phyloP scores from a whole-genome alignment of 371 early-diverging fungal genomes.

The Saksenaea oblongispora region DNA sequence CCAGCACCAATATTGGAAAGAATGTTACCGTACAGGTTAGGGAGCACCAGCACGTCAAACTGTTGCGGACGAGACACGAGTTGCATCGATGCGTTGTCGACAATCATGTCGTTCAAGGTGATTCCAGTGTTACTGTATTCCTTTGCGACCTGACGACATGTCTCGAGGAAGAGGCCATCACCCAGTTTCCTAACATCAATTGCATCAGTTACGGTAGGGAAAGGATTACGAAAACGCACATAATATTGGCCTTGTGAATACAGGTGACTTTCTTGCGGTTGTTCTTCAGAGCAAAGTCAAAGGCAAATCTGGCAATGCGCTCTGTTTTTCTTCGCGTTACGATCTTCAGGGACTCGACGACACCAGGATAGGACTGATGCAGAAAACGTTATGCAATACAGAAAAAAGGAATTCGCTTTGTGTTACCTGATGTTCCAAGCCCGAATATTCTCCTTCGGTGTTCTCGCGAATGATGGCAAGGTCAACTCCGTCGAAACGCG shows the following conservation, averaged over 20 bases:
- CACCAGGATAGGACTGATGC: slow-evolving; percentile 86
- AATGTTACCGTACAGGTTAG: slow-evolving; percentile 98
- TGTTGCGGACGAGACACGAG: slow-evolving; percentile 94
- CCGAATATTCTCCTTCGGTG: slow-evolving; percentile 98
- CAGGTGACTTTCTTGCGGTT: slow-evolving; percentile 95
- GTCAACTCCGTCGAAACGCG: slow-evolving; percentile 90
- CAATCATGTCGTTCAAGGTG: slow-evolving; percentile 96
- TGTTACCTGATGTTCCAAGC: slow-evolving; percentile 89
- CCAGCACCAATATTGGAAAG: slow-evolving; percentile 96
- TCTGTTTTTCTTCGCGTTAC: slow-evolving; percentile 93
- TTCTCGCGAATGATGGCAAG: slow-evolving; percentile 98
- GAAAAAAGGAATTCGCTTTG: neutral
- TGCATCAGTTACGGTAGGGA: neutral
- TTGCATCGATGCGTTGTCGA: slow-evolving; percentile 98
- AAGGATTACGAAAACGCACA: slow-evolving; percentile 57
- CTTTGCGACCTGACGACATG: slow-evolving; percentile 92
- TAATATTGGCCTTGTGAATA: slow-evolving; percentile 99
- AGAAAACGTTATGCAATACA: neutral
- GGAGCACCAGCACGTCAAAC: slow-evolving; percentile 97
- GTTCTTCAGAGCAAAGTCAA: slow-evolving; percentile 96
- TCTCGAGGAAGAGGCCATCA: slow-evolving; percentile 95
- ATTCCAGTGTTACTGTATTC: slow-evolving; percentile 88
- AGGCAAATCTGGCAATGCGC: slow-evolving; percentile 96
- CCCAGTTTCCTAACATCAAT: slow-evolving; percentile 78
- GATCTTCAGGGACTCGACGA: slow-evolving; percentile 97